Conservation (phyloP, 352 stramenopile species). For the Salisapilia sapeloensis region DNA sequence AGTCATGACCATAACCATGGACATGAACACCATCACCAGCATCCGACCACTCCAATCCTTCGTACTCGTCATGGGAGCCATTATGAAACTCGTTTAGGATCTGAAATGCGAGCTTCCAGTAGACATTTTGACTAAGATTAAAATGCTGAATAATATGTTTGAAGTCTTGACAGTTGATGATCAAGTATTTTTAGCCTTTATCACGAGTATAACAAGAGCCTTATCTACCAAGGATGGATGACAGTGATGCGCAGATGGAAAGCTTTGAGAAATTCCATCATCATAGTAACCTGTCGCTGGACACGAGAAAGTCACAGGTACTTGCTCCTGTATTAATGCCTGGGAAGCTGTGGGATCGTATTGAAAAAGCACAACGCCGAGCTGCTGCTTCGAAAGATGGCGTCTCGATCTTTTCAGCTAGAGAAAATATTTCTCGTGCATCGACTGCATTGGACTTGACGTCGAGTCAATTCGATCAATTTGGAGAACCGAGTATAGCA, state of each 20-base stretch:
- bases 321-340: conserved; percentile 42
- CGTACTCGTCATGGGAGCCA: no score
- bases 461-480: no score
- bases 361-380: conserved; percentile 42
- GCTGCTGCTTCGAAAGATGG: conserved; percentile 48
- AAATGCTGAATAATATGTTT: no score
- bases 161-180: no score
- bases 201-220: conserved; percentile 3
- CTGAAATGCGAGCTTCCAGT: no score
- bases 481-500: no score
- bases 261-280: conserved; percentile 3
- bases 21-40: conserved; percentile 7
- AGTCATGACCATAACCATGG: conserved; percentile 4
- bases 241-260: background rate
- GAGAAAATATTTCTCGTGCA: no score
- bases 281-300: conserved; percentile 9
- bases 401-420: conserved; percentile 49
- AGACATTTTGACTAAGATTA: no score
- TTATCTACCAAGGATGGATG: conserved; percentile 3
- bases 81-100: no score
- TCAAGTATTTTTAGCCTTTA: no score
- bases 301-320: conserved; percentile 35
- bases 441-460: no score
- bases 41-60: no score
- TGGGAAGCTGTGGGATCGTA: conserved; percentile 35